Evolutionary conservation across 2,329 filamentous ascomycete species (phyloP).

Genomic region (Coniella vitis): DNA sequence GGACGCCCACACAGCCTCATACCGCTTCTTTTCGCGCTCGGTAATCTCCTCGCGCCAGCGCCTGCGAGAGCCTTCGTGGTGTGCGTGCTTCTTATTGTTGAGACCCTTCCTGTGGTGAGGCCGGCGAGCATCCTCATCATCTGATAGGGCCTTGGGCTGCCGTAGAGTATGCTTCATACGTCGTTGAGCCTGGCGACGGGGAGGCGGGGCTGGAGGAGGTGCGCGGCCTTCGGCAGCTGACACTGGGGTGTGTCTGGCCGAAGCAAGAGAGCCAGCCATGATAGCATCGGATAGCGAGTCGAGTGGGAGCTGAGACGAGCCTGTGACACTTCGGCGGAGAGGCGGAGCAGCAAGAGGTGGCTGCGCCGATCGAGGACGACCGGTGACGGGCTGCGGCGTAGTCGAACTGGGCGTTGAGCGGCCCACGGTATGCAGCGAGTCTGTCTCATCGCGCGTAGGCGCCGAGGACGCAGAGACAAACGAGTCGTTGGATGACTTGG

Average conservation of each 20-base stretch:
- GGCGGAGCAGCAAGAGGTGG: conserved; percentile 10
- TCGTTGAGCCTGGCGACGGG: conserved; percentile 34
- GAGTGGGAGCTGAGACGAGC: conserved; percentile 36
- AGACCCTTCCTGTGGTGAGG: conserved; percentile 42
- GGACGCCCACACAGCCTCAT: conserved; percentile 79
- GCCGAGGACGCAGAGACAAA: conserved; percentile 34
- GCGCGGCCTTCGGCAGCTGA: conserved; percentile 22
- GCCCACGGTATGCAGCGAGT: not conserved
- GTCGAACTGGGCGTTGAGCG: conserved; percentile 2
- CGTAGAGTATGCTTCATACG: conserved; percentile 61
- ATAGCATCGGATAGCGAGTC: conserved; percentile 67
- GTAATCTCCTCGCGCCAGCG: conserved; percentile 73
- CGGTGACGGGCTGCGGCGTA: conserved; percentile 18
- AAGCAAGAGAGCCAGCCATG: conserved; percentile 66
- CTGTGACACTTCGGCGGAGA: conserved; percentile 17
- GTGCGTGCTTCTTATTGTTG: conserved; percentile 59
- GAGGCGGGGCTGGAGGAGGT: conserved; percentile 31
- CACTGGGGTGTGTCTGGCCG: conserved; percentile 43
- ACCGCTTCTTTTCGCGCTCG: conserved; percentile 65
- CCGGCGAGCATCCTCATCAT: conserved; percentile 47
- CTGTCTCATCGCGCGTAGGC: conserved; percentile 9
- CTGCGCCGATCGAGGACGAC: conserved; percentile 9
- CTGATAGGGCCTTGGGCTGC: conserved; percentile 40
- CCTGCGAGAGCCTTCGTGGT: conserved; percentile 68
- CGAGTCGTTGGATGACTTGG: conserved; percentile 38